phyloP scores from a whole-genome alignment of 2,329 filamentous ascomycete genomes.

The Cadophora malorum region DNA sequence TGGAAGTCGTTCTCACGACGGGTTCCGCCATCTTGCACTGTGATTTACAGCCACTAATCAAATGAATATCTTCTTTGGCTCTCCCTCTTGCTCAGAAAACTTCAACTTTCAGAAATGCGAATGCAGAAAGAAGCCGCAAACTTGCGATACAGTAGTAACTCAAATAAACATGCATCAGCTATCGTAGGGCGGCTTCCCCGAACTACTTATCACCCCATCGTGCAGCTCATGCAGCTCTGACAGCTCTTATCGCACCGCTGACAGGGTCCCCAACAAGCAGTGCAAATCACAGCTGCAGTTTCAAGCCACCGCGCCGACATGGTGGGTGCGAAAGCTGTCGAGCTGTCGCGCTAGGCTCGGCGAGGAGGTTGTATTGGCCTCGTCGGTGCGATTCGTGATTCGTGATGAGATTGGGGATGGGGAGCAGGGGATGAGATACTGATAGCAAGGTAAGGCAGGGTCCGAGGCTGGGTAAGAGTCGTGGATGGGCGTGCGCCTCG shows the following conservation, averaged over 20 bases:
- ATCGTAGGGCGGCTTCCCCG: background rate
- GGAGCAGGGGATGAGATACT: background rate
- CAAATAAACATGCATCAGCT: background rate
- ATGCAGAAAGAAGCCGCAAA: background rate
- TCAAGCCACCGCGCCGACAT: background rate
- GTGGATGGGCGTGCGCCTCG: too few species aligned
- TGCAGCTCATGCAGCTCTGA: background rate
- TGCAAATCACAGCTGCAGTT: too few species aligned
- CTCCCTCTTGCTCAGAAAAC: background rate
- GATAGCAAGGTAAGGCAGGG: background rate
- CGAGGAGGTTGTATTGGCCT: slow-evolving; percentile 8
- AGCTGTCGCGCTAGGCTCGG: slow-evolving; percentile 1
- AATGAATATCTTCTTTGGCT: background rate
- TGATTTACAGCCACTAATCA: background rate
- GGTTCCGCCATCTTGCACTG: slow-evolving; percentile 6
- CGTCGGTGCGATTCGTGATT: background rate
- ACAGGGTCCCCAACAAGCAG: too few species aligned
- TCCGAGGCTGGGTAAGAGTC: too few species aligned
- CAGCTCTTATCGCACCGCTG: background rate
- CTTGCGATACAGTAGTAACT: background rate
- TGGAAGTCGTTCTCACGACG: slow-evolving; percentile 20
- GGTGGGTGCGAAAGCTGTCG: background rate
- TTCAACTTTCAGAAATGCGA: background rate
- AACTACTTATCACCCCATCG: background rate
- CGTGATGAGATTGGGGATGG: too few species aligned